Evolutionary conservation across 306 rosid genomes (phyloP), one percentile per base, ranked within the genome.

Genomic region (Oxytropis ochrocephala): DNA sequence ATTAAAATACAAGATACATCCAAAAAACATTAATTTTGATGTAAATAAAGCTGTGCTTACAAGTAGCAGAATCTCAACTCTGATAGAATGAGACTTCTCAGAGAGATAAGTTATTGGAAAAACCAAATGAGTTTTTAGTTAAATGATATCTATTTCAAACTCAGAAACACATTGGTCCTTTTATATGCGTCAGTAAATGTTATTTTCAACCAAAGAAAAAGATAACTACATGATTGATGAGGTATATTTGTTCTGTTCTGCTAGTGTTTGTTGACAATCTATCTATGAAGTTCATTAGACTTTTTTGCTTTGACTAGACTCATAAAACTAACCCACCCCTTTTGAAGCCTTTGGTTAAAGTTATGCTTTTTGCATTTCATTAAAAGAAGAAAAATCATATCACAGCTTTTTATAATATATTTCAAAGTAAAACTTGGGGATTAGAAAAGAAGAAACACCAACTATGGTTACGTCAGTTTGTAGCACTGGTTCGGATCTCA

Each of bases 301-400:
- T 27, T 66, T 44, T 42, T 74, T 76, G 39, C 71, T 79, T 75
- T 65, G 79, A 74, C 78, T 54, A 74, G 66, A 51, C 46, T 78
- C 81, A 69, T 69, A 77, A 77, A 85, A 84, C 67, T 74, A 79
- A 64, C n/a, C 17, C 73, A 81, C 78, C 78, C 81, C 74, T 78
- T 81, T 83, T 71, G 61, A 83, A 81, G 86, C 80, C 74, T 89
- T 89, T 86, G 66, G 78, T 80, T 38, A 73, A 86, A 81, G 85
- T 85, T 75, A 75, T 39, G 82, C 85, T 83, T 86, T 92, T 85
- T 83, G 77, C 78, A 77, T 71, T 90, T 88, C 97, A 82, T 93
- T 55, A 86, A 92, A 88, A 86, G 90, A 79, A 80, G 90, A 29
- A 79, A 74, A 85, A 79, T 21, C 78, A 69, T 69, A 80, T 80